Base-by-base conservation (phyloP, 768 basidiomycete genomes). In the Neoboletus subvelutipes region DNA sequence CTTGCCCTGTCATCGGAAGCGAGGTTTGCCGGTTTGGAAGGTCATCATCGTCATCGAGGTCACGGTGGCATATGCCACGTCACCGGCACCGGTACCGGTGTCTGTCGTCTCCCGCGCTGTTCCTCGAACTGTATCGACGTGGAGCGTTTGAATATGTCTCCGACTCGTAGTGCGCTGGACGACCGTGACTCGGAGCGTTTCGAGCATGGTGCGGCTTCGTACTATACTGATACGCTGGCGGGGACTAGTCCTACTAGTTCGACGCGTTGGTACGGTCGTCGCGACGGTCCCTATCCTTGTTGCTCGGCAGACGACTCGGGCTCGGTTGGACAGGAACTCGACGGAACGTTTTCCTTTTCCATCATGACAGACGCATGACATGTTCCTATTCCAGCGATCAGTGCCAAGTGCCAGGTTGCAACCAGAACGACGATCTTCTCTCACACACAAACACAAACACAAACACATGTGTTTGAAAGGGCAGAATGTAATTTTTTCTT, bases 271-370 rank as follows among this genome's bases (percentile, higher is more conserved):
- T 49, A 50, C 17, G 50, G 26, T 5, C 50, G 26, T 41, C 48
- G 40, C n/a, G 58, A 57, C 26, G 42, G 47, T n/a, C 37, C 64
- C 45, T 50, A 56, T 18, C 61, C 34, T 36, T 17, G 28, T 18
- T 55, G 56, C 5, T 41, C 52, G 48, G 41, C 33, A 7, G 64
- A 56, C 39, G 56, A 55, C 15, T 40, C n/a, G 4, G 20, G 11
- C 39, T 20, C 18, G n/a, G 48, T 45, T 9, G 55, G 48, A 20
- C 52, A 20, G 34, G 29, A 40, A 6, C 46, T 57, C n/a, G 52
- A 54, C 10, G 47, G 42, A n/a, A 24, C 65, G 41, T 33, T 56
- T 20, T 40, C 57, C 12, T 48, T 52, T 41, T 54, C 51, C 12
- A 41, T 55, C 55, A 29, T 55, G 36, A 45, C 49, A 7, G 53